Evolutionary conservation across 2,329 filamentous ascomycete species (phyloP).

Genomic region (Didymella pinodella): DNA sequence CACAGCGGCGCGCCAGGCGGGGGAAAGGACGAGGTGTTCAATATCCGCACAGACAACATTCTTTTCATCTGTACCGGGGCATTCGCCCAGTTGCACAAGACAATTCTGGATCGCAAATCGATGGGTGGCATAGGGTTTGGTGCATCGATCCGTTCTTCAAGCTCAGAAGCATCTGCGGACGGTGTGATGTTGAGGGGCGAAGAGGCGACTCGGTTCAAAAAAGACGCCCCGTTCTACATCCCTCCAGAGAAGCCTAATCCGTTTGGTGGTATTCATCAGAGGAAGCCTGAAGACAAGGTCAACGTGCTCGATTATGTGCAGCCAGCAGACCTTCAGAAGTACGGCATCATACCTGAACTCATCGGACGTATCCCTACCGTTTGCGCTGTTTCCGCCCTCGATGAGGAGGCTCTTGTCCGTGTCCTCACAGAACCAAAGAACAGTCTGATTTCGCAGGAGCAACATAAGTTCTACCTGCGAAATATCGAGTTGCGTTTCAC

Average conservation of each 20-base stretch:
- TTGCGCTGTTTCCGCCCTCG: slow-evolving; percentile 81
- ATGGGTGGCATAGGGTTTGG: slow-evolving; percentile 91
- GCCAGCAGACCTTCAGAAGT: slow-evolving; percentile 79
- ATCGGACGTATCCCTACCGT: slow-evolving; percentile 94
- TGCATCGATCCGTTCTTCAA: slow-evolving; percentile 72
- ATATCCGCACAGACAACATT: slow-evolving; percentile 93
- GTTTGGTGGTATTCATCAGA: slow-evolving; percentile 30
- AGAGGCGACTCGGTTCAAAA: slow-evolving; percentile 64
- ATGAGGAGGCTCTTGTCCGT: slow-evolving; percentile 73
- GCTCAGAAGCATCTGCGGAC: slow-evolving; percentile 59
- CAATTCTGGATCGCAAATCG: slow-evolving; percentile 84
- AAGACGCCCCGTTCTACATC: slow-evolving; percentile 65
- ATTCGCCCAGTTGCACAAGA: slow-evolving; percentile 90
- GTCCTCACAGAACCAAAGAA: slow-evolving; percentile 94
- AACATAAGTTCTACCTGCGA: slow-evolving; percentile 83
- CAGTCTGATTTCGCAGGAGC: slow-evolving; percentile 86
- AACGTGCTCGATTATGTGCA: slow-evolving; percentile 75
- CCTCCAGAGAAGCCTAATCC: slow-evolving; percentile 36
- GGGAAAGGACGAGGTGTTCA: slow-evolving; percentile 67
- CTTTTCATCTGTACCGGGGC: slow-evolving; percentile 97
- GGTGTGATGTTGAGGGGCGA: slow-evolving; percentile 68
- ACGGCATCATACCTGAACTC: slow-evolving; percentile 93
- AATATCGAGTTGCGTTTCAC: slow-evolving; percentile 83
- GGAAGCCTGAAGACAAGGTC: slow-evolving; percentile 48
- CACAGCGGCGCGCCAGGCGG: slow-evolving; percentile 31